These are phyloP conservation scores for Bipolaris victoriae DNA, from an alignment of 2,329 filamentous ascomycete species.

Conservation along the genomic window DNA sequence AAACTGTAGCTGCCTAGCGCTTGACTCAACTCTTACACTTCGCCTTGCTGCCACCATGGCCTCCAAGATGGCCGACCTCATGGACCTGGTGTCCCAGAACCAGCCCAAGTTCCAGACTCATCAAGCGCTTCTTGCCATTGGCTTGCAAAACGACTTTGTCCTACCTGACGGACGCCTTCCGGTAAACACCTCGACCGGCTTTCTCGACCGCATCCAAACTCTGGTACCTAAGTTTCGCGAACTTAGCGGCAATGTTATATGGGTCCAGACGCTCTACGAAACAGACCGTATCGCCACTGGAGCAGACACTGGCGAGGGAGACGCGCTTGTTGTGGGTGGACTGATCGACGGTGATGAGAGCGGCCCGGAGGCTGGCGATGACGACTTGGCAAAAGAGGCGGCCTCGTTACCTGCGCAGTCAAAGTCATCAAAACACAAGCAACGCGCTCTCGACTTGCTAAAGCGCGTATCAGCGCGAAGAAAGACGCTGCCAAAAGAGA, in stretches of 20 bases:
- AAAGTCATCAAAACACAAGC: conserved; percentile 44
- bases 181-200: conserved; percentile 67
- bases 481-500: conserved; percentile 35
- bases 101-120: conserved; percentile 62
- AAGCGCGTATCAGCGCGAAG: conserved; percentile 46
- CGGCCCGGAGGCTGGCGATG: conserved; percentile 44
- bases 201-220: conserved; percentile 69
- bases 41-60: conserved; percentile 13
- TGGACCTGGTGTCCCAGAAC: conserved; percentile 54
- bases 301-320: conserved; percentile 54
- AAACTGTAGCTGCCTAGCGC: not conserved
- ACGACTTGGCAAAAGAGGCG: conserved; percentile 28
- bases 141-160: conserved; percentile 91
- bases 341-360: conserved; percentile 44
- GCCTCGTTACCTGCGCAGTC: conserved; percentile 40
- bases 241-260: conserved; percentile 73
- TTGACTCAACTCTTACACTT: conserved; percentile 3
- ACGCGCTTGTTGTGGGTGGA: conserved; percentile 52
- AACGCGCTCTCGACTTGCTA: conserved; percentile 46
- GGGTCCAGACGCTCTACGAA: conserved; percentile 79
- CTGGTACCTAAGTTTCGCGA: conserved; percentile 76
- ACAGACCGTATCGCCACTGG: conserved; percentile 64
- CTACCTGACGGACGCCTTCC: conserved; percentile 70
- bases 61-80: conserved; percentile 49
- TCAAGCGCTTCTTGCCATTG: conserved; percentile 79